These are phyloP conservation scores for Neurospora crassa DNA, from an alignment of 2,329 filamentous ascomycete species.

Conservation along the genomic window DNA sequence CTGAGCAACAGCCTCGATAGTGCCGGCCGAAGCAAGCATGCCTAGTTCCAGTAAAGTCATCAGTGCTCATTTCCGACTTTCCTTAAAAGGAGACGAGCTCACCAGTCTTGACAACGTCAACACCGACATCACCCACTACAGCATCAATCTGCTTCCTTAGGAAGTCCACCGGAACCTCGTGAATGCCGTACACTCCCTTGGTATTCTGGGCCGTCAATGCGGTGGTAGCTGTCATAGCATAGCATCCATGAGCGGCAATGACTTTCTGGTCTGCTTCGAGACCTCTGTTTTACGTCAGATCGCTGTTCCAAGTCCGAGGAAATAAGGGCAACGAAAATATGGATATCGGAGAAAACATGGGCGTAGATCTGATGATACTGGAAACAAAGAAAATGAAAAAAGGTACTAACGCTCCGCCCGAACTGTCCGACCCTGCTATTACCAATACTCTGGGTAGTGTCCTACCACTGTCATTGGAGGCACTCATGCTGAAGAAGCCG, in stretches of 20 bases:
- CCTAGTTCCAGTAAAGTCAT: slow-evolving; percentile 29
- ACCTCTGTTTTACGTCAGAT: slow-evolving; percentile 45
- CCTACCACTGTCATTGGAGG: background rate
- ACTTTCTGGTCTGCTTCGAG: slow-evolving; percentile 96
- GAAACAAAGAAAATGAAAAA: background rate
- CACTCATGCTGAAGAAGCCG: background rate
- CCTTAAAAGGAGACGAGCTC: slow-evolving; percentile 14
- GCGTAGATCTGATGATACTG: background rate
- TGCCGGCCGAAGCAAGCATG: slow-evolving; percentile 70
- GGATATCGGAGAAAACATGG: background rate
- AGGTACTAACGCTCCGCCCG: slow-evolving; percentile 65
- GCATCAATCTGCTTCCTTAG: slow-evolving; percentile 79
- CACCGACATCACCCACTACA: slow-evolving; percentile 72
- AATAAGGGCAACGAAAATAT: slow-evolving; percentile 4
- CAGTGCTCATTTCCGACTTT: background rate
- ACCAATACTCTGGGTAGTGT: slow-evolving; percentile 50
- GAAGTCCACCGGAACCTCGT: slow-evolving; percentile 68
- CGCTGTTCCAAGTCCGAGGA: background rate
- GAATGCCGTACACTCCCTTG: slow-evolving; percentile 69
- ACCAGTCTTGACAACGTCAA: slow-evolving; percentile 91
- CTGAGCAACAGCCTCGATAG: slow-evolving; percentile 58
- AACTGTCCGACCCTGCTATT: slow-evolving; percentile 84
- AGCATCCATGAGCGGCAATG: slow-evolving; percentile 82
- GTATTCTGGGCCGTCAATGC: slow-evolving; percentile 97
- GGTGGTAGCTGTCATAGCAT: slow-evolving; percentile 92